Conservation (phyloP, 2,329 filamentous ascomycete genomes). For the Huntiella bhutanensis region DNA sequence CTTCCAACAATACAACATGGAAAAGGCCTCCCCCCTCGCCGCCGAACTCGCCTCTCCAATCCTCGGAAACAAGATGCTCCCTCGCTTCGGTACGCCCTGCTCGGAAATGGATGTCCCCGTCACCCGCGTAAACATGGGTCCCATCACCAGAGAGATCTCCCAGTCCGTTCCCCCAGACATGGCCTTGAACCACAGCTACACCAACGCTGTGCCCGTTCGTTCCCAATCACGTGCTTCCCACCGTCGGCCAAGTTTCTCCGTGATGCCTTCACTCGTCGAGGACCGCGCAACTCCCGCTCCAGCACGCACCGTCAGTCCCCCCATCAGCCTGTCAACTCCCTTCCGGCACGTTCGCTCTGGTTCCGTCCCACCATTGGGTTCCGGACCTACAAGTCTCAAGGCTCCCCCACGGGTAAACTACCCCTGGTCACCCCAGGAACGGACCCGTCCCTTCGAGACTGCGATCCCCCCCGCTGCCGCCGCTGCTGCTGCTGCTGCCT, state of each 20-base stretch:
- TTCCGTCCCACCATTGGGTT: constrained; percentile 19
- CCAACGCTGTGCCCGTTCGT: constrained; percentile 22
- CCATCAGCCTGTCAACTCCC: constrained; percentile 18
- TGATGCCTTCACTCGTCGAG: constrained; percentile 53
- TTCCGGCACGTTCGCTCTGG: constrained; percentile 16
- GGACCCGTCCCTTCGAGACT: constrained; percentile 25
- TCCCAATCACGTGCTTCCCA: constrained; percentile 36
- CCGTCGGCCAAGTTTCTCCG: constrained; percentile 47
- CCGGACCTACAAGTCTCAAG: constrained; percentile 4
- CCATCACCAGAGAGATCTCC: constrained; percentile 58
- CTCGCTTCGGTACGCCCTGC: constrained; percentile 69
- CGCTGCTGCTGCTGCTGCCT: constrained; percentile 11
- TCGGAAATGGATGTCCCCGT: constrained; percentile 81
- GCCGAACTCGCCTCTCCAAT: constrained; percentile 37
- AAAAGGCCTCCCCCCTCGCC: constrained; percentile 29
- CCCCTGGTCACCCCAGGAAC: constrained; percentile 35
- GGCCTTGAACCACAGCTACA: constrained; percentile 36
- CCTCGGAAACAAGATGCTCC: constrained; percentile 29
- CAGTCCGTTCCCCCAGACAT: constrained; percentile 91
- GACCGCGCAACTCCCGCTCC: constrained; percentile 27
- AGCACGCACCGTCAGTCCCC: not conserved
- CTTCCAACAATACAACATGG: constrained; percentile 34
- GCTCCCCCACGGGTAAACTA: constrained; percentile 36
- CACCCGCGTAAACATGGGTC: constrained; percentile 51
- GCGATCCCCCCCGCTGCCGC: constrained; percentile 21